Evolutionary conservation across 2,329 filamentous ascomycete species (phyloP).

Genomic region (Mollisia scopiformis): DNA sequence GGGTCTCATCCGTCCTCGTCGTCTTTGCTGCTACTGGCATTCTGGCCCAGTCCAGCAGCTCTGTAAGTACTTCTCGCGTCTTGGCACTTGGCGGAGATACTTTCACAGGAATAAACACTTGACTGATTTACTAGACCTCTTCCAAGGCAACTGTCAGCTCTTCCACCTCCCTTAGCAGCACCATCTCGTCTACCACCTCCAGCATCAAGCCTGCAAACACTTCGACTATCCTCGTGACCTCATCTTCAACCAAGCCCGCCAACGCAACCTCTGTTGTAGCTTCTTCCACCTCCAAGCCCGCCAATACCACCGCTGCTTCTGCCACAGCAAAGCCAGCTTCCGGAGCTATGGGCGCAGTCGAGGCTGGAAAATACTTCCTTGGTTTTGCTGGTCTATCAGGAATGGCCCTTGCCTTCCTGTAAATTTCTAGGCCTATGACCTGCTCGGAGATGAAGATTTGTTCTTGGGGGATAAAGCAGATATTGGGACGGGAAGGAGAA

Average conservation of each 20-base stretch:
- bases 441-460: too few species aligned
- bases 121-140: too few species aligned
- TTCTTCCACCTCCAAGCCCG: conserved; percentile 9
- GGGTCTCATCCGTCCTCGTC: conserved; percentile 20
- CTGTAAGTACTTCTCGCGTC: conserved; percentile 1
- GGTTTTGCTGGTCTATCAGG: conserved; percentile 17
- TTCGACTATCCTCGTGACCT: neutral
- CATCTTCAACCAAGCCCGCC: conserved; percentile 1
- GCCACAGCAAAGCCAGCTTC: conserved; percentile 15
- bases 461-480: neutral
- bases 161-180: neutral
- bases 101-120: too few species aligned
- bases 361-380: conserved; percentile 16
- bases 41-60: conserved; percentile 16
- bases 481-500: neutral
- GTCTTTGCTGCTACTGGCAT: conserved; percentile 12
- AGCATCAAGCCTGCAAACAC: conserved; percentile 4
- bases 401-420: conserved; percentile 17
- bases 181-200: conserved; percentile 2
- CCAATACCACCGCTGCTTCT: conserved; percentile 2
- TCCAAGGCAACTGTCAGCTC: neutral
- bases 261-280: neutral
- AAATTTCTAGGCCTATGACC: too few species aligned
- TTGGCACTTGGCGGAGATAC: too few species aligned
- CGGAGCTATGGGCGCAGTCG: conserved; percentile 9